phyloP scores from a whole-genome alignment of 2,329 filamentous ascomycete genomes.

The Alternaria incomplexa region DNA sequence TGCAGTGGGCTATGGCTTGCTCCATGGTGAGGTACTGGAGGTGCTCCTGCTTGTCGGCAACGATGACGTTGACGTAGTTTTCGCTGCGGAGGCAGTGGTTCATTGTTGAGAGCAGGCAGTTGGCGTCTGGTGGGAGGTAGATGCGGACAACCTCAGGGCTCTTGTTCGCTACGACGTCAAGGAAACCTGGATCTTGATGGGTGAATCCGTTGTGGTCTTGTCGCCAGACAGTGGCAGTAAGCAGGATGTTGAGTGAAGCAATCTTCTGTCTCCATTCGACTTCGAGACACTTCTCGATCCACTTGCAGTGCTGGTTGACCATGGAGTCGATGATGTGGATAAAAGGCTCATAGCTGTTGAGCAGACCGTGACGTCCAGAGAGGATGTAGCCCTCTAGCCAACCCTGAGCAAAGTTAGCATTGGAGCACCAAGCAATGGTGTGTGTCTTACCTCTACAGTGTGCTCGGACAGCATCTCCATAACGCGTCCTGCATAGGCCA shows the following conservation, averaged over 20 bases:
- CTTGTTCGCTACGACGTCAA: constrained; percentile 81
- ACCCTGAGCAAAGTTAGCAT: constrained; percentile 27
- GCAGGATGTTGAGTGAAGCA: constrained; percentile 77
- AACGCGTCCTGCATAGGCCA: constrained; percentile 71
- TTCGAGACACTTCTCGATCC: constrained; percentile 82
- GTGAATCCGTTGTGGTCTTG: constrained; percentile 87
- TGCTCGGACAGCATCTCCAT: constrained; percentile 89
- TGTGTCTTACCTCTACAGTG: constrained; percentile 65
- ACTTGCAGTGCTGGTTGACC: constrained; percentile 87
- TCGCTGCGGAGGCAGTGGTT: constrained; percentile 74
- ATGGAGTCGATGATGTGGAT: constrained; percentile 85
- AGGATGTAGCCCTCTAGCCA: constrained; percentile 82
- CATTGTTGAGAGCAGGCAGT: constrained; percentile 76
- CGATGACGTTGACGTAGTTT: constrained; percentile 83
- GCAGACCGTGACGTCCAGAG: constrained; percentile 74
- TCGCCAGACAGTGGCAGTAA: constrained; percentile 80
- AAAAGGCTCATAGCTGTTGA: constrained; percentile 84
- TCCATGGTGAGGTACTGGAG: constrained; percentile 78
- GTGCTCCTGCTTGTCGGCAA: constrained; percentile 80
- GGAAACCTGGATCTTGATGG: constrained; percentile 78
- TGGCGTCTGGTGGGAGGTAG: constrained; percentile 80
- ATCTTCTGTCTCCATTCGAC: constrained; percentile 78
- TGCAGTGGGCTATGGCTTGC: constrained; percentile 75
- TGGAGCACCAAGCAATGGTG: background rate
- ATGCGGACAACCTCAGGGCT: constrained; percentile 80